phyloP scores from a whole-genome alignment of 129 eudicot species.

The Dittrichia graveolens region DNA sequence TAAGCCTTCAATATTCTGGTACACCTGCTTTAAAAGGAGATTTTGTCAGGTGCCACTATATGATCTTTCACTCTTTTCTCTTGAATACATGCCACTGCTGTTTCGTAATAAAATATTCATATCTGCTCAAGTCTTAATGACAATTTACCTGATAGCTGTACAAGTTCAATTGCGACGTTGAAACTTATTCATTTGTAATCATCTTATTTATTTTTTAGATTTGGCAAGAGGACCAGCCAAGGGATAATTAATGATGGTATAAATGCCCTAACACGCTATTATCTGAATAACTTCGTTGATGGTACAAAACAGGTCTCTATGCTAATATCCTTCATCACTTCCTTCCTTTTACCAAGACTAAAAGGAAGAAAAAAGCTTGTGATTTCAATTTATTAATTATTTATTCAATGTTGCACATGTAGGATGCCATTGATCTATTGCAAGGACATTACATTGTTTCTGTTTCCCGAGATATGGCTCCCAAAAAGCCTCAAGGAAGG shows the following conservation, averaged over 20 bases:
- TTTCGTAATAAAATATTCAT: slow-evolving; percentile 15
- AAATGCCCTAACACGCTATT: slow-evolving; percentile 83
- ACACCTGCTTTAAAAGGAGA: slow-evolving; percentile 98
- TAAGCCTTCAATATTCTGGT: slow-evolving; percentile 97
- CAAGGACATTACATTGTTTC: slow-evolving; percentile 91
- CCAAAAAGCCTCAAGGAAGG: slow-evolving; percentile 57
- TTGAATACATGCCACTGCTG: slow-evolving; percentile 21
- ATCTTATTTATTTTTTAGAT: slow-evolving; percentile 44
- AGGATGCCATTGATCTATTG: slow-evolving; percentile 91
- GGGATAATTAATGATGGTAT: slow-evolving; percentile 79
- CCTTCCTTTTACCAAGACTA: slow-evolving; percentile 8
- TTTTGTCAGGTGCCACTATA: slow-evolving; percentile 78
- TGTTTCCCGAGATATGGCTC: slow-evolving; percentile 60
- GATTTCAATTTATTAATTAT: neutral
- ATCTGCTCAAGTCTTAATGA: slow-evolving; percentile 16
- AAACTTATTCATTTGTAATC: slow-evolving; percentile 13
- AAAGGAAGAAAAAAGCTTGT: slow-evolving; percentile 11
- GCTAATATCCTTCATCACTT: slow-evolving; percentile 9
- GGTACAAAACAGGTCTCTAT: slow-evolving; percentile 88
- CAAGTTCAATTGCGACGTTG: neutral
- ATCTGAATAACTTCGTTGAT: slow-evolving; percentile 85
- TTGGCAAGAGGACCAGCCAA: slow-evolving; percentile 70
- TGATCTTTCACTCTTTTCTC: neutral
- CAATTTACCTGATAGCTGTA: slow-evolving; percentile 8
- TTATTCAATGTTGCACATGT: slow-evolving; percentile 20